These are phyloP conservation scores for Plasmodium gallinaceum DNA, from an alignment of 169 alveolate genomes.

Conservation along the genomic window DNA sequence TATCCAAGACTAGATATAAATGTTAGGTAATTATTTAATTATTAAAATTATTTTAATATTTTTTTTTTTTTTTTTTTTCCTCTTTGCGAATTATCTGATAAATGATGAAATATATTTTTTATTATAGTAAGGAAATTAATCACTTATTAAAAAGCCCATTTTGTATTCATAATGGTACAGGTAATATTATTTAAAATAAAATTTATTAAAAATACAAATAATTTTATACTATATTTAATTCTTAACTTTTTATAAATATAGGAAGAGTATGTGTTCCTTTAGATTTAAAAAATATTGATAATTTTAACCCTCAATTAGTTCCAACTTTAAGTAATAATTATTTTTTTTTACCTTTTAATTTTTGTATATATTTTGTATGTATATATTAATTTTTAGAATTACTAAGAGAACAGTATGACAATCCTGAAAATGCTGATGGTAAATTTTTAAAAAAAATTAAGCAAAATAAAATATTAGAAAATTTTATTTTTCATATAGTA, in stretches of 20 bases:
- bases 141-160: slow-evolving; percentile 93
- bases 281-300: slow-evolving; percentile 79
- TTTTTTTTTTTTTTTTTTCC: neutral
- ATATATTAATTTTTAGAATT: slow-evolving; percentile 14
- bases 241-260: slow-evolving; percentile 26
- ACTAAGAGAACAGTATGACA: slow-evolving; percentile 68
- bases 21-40: slow-evolving; percentile 78
- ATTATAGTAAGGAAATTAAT: slow-evolving; percentile 88
- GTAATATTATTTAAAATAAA: slow-evolving; percentile 61
- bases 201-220: neutral
- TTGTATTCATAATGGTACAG: slow-evolving; percentile 93
- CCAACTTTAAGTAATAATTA: slow-evolving; percentile 86
- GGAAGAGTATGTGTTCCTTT: slow-evolving; percentile 90
- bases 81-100: neutral
- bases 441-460: neutral
- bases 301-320: slow-evolving; percentile 86
- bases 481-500: neutral
- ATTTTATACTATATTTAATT: too few relatives aligned
- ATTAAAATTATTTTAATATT: neutral
- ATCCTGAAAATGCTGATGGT: slow-evolving; percentile 69
- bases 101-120: neutral
- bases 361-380: slow-evolving; percentile 1
- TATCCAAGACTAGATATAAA: slow-evolving; percentile 88
- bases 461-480: neutral
- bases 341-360: neutral